These are phyloP conservation scores for Dioszegia hungarica DNA, from an alignment of 768 basidiomycete genomes.

Conservation along the genomic window DNA sequence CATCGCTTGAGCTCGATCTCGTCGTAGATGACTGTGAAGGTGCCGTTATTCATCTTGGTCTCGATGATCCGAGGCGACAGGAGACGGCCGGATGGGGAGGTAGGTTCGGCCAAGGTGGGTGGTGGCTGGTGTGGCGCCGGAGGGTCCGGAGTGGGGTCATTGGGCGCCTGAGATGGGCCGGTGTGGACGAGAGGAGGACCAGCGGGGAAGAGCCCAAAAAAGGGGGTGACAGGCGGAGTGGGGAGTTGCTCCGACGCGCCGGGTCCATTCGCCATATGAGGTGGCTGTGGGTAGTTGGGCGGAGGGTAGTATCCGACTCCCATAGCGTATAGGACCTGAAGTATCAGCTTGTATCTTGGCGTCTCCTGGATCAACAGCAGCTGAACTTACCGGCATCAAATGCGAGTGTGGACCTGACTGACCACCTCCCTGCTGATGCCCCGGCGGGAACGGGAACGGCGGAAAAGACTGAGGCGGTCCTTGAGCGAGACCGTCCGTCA, in stretches of 20 bases:
- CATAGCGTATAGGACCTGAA: conserved; percentile 1
- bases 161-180: background rate
- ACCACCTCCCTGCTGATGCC: background rate
- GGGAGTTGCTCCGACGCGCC: too few relatives aligned
- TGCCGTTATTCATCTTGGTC: conserved; percentile 2
- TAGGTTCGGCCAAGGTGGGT: background rate
- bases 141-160: background rate
- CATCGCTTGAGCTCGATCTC: background rate
- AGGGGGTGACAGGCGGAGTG: background rate
- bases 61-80: background rate
- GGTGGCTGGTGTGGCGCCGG: too few relatives aligned
- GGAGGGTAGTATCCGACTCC: background rate
- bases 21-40: conserved; percentile 1
- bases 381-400: background rate
- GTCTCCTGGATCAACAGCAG: background rate
- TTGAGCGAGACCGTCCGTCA: too few relatives aligned
- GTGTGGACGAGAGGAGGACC: background rate
- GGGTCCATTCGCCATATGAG: too few relatives aligned
- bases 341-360: background rate
- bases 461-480: too few relatives aligned
- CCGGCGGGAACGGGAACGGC: too few relatives aligned
- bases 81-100: background rate
- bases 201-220: too few relatives aligned
- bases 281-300: too few relatives aligned
- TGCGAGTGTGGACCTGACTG: background rate